Conservation (phyloP, 1,284 basidiomycete genomes). For the Apiotrichum mycotoxinovorans region DNA sequence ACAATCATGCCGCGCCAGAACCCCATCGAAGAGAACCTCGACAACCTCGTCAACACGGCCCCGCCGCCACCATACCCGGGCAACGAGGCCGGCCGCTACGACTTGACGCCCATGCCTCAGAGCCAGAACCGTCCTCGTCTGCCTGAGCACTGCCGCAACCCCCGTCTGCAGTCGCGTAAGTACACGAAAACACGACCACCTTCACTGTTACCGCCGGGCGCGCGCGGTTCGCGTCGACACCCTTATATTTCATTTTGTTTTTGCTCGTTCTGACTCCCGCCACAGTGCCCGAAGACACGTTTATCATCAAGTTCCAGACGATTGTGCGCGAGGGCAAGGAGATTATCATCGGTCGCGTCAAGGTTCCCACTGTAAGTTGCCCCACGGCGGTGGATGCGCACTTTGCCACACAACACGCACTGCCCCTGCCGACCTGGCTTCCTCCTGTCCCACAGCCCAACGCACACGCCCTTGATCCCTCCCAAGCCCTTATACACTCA, state of each 20-base stretch:
- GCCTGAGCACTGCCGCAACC: constrained; percentile 40
- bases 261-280: neutral
- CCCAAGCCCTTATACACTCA: neutral
- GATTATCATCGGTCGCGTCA: constrained; percentile 86
- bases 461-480: neutral
- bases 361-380: constrained; percentile 76
- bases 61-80: constrained; percentile 43
- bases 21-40: constrained; percentile 23
- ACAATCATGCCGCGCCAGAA: constrained; percentile 9
- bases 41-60: constrained; percentile 21
- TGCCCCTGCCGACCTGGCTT: neutral
- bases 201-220: neutral
- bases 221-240: neutral
- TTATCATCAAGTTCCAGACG: constrained; percentile 73
- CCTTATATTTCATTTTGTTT: neutral
- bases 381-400: neutral
- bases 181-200: neutral
- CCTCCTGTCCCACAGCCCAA: neutral
- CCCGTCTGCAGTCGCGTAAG: constrained; percentile 31
- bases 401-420: neutral
- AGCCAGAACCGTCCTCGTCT: constrained; percentile 41
- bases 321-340: constrained; percentile 74
- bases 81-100: constrained; percentile 18
- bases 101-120: constrained; percentile 39
- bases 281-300: constrained; percentile 41